These are phyloP conservation scores for Royoungia palumana DNA, from an alignment of 768 basidiomycete genomes.

Conservation along the genomic window DNA sequence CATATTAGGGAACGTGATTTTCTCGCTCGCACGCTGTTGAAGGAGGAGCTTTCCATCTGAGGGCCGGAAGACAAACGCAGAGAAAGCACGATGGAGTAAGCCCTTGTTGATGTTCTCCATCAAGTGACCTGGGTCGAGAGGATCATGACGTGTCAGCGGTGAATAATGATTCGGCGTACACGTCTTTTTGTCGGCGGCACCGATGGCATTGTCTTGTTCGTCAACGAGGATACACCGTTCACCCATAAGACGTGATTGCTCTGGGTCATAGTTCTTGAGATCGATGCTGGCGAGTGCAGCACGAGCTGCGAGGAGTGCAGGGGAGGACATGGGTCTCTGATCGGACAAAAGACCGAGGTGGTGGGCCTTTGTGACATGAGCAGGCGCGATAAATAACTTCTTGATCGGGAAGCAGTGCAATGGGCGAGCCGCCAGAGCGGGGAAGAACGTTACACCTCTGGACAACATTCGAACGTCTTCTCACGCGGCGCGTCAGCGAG, in stretches of 20 bases:
- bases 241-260: conserved; percentile 94
- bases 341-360: background rate
- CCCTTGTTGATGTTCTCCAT: conserved; percentile 97
- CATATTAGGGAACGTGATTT: conserved; percentile 99
- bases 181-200: conserved; percentile 92
- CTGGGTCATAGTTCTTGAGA: conserved; percentile 81
- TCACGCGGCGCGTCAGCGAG: no score
- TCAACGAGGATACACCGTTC: conserved; percentile 92
- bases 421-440: no score
- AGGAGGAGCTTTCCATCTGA: conserved; percentile 89
- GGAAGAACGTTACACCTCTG: no score
- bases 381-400: no score
- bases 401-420: background rate
- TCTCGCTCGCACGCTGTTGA: conserved; percentile 94
- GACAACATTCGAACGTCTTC: no score
- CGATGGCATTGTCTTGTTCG: conserved; percentile 79
- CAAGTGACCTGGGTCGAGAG: conserved; percentile 61
- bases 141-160: background rate
- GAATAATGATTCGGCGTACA: conserved; percentile 50
- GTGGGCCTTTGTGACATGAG: conserved; percentile 3
- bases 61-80: conserved; percentile 94
- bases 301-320: conserved; percentile 58
- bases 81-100: conserved; percentile 95
- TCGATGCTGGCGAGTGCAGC: conserved; percentile 72
- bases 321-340: conserved; percentile 48